Evolutionary conservation across 768 basidiomycete species (phyloP), one percentile per base, ranked within the genome.

Genomic region (Mycena galericulata): DNA sequence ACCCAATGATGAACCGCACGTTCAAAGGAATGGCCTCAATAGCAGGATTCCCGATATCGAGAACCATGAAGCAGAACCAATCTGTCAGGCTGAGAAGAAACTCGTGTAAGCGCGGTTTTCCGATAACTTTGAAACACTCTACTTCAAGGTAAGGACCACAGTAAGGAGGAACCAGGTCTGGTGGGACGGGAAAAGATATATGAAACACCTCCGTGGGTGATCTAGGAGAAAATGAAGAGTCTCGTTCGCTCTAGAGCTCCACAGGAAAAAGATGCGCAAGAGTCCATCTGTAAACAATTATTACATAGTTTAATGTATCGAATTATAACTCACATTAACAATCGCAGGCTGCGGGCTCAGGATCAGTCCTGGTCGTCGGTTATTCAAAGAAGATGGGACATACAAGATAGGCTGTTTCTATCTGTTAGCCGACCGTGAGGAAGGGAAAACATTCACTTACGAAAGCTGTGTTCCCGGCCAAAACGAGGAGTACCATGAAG

Each of bases 381-480:
- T 22, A 8, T 51, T 20, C 56, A 15, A 27, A 57, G 32, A 38
- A 17, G 27, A 47, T 29, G 74, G 11, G 4, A 84, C 95, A 82
- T 77, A 97, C 96, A 96, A 90, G 67, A 97, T 85, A 46, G 95
- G 95, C 94, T 96, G 70, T 26, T 63, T 63, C 34, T 63, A 27
- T 7, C 32, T 67, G 30, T 62, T 9, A 64, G 49, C 20, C 3
- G 46, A 64, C 18, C 46, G 32, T 20, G 67, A 32, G 14, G 11
- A 38, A 12, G 8, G 47, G 54, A 45, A 46, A 38, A 41, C 34
- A 20, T n/a, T 17, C 5, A 91, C 95, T 85, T 74, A 97, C 96
- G 75, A 95, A 97, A 26, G 89, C 92, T 47, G 96, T 98, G 76
- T 99, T 98, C 12, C 97, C 97, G 54, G 95, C 96, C 51, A 98